Base-by-base conservation (phyloP, 2,329 filamentous ascomycete genomes). In the Tolypocladium tropicale region DNA sequence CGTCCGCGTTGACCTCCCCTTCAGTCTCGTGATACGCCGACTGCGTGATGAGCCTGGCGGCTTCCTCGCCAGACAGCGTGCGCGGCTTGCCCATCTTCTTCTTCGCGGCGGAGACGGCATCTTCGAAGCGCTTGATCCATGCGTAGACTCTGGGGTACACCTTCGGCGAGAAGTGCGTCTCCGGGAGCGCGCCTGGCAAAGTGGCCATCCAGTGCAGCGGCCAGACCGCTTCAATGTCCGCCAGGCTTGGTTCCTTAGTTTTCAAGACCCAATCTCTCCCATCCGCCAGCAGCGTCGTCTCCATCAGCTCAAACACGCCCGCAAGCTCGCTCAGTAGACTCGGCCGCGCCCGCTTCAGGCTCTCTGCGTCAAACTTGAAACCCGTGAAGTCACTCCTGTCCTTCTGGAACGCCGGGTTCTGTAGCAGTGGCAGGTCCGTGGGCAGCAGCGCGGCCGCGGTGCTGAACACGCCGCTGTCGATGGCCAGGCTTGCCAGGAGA, bases 191-290 rank as follows among this genome's bases (percentile, higher is more conserved):
- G 5, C 78, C 78, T 14, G 78, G 77, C 51, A 88, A 72, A 12
- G 69, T 71, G 3, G 70, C 67, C 2, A 89, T 68, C 87, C 87
- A 90, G 67, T 85, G 78, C 60, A 90, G 78, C 0, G 80, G 76
- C 84, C 83, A 89, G 14, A 86, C 71, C 48, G 79, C 82, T 70
- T 90, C 83, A 58, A 90, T 82, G 67, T 91, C 88, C 4, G 81
- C 84, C 59, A 89, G 67, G 1, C 74, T 77, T 1, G 83, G 81
- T 21, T 68, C 67, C 3, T 76, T 64, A 1, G 76, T 79, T 12
- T 72, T 75, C 14, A 85, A 69, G 10, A 90, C 70, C 86, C 85
- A 90, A 3, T 78, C 66, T 55, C 85, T 75, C n/a, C 82, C 84
- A 69, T 90, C 86, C 1, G 75, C 78, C 6, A 91, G 73, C 55